A percentile compares a stretch with the other conserved stretches of the same genome.
Conservation (phyloP, 805 yeast genomes). For the Schwanniomyces yamadae region DNA sequence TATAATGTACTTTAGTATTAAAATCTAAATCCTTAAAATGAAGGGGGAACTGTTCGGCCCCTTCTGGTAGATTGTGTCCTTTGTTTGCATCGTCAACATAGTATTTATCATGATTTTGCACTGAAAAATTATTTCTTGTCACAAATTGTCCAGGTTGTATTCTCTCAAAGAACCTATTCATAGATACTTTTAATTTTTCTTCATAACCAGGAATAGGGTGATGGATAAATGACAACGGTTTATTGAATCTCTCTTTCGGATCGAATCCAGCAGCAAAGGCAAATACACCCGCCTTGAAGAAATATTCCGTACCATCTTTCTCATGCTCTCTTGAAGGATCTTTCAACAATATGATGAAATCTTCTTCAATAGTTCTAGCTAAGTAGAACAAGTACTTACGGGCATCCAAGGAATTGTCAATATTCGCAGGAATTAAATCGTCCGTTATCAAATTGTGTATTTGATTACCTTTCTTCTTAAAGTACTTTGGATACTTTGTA, state of each 20-base stretch:
- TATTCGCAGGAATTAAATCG: conserved; percentile 18
- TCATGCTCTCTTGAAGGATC: conserved; percentile 29
- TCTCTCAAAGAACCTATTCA: conserved; percentile 41
- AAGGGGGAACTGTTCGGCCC: conserved; percentile 22
- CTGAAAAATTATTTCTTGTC: conserved; percentile 39
- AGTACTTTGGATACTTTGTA: conserved; percentile 40
- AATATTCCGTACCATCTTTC: conserved; percentile 36
- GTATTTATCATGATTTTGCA: conserved; percentile 35
- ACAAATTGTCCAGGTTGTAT: conserved; percentile 37
- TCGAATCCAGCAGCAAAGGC: conserved; percentile 47
- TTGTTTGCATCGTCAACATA: conserved; percentile 41
- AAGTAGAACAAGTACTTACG: conserved; percentile 20
- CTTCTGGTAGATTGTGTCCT: conserved; percentile 35
- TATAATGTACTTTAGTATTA: conserved; percentile 36
- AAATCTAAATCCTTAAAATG: conserved; percentile 35
- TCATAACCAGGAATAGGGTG: conserved; percentile 45
- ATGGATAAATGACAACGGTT: conserved; percentile 38
- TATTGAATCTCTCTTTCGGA: conserved; percentile 36
- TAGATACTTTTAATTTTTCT: conserved; percentile 35
- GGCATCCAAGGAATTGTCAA: conserved; percentile 8
- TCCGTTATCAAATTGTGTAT: conserved; percentile 28
- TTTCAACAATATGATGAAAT: conserved; percentile 37
- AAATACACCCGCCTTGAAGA: conserved; percentile 43
- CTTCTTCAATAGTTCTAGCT: conserved; percentile 38
- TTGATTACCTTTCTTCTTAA: conserved; percentile 16